Base-by-base conservation (phyloP, 768 basidiomycete genomes). In the Leucosporidium creatinivorum region DNA sequence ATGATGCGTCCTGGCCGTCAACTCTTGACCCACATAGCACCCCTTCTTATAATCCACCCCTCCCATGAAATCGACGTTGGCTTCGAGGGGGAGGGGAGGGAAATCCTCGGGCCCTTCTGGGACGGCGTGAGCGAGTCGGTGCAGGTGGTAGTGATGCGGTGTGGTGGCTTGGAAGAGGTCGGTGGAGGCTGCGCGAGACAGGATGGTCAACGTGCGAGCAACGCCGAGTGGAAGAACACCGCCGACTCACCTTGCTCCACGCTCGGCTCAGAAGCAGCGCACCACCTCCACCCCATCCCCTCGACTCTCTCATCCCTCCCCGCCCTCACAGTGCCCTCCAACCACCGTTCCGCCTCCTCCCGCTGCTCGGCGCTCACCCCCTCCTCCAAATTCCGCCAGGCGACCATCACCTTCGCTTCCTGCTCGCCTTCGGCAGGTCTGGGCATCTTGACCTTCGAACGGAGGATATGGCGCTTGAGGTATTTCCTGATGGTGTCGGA, bases 1-100 rank as follows among this genome's bases (percentile, higher is more conserved):
- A 77, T 97, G 92, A 78, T 94, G 94, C 48, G 94, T 97, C 61
- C 96, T 85, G 9, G 96, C 93, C 0, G 93, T 97, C 50, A 98
- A 82, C 75, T 98, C 96, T 81, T 99, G 96, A 13, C 96, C 96
- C 8, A 98, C 87, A 76, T 97, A 98, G 76, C 96, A 99, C 4
- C 96, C 96, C 80, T 99, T 99, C 65, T 90, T 82, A 78, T 96
- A 97, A 79, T 97, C 92, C 76, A 98, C 93, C 75, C 86, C 94
- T 59, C 93, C 92, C 89, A 97, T 97, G 51, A 89, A 80, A 77
- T 99, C 96, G 73, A 98, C 79, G 78, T 93, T 92, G 10, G 90
- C 91, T 70, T 99, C 94, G 81, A 97, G 87, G 6, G 96, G 96
- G 70, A 98, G 87, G 0, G 91, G 85, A 13, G 87, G 84, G 4